Percentiles rank a stretch among this genome's conserved stretches.
Evolutionary conservation across 495 filamentous ascomycete species (phyloP).

Genomic region (Daldinia caldariorum): DNA sequence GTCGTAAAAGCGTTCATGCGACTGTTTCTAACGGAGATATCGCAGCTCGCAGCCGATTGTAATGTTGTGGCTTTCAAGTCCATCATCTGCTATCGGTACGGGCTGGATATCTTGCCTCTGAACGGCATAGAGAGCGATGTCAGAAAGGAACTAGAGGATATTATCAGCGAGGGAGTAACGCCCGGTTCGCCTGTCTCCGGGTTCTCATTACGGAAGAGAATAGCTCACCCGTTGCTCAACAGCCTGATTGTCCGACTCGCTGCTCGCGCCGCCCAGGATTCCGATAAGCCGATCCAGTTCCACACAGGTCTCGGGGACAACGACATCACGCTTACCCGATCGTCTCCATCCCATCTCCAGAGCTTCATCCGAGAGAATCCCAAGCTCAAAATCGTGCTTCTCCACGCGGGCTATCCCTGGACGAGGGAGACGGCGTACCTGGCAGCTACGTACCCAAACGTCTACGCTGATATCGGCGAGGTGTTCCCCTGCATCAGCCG

Average conservation of each 20-base stretch:
- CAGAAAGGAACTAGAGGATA: constrained; percentile 40
- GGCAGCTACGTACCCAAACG: constrained; percentile 80
- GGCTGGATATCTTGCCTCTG: constrained; percentile 64
- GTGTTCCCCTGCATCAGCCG: constrained; percentile 85
- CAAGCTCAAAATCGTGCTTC: constrained; percentile 76
- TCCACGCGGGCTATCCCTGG: constrained; percentile 88
- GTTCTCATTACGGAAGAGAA: constrained; percentile 48
- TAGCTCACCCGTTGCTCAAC: constrained; percentile 71
- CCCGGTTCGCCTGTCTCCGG: constrained; percentile 46
- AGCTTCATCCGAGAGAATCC: constrained; percentile 74
- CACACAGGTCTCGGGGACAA: constrained; percentile 89
- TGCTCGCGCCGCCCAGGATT: constrained; percentile 52
- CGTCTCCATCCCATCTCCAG: constrained; percentile 83
- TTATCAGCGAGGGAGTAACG: constrained; percentile 42
- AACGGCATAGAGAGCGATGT: constrained; percentile 32
- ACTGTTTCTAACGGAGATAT: constrained; percentile 50
- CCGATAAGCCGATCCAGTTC: constrained; percentile 82
- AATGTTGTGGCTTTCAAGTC: constrained; percentile 87
- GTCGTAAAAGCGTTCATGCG: no score
- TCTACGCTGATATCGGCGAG: constrained; percentile 86
- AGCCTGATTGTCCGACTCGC: constrained; percentile 70
- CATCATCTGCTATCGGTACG: constrained; percentile 84
- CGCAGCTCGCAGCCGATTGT: constrained; percentile 65
- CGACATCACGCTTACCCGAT: constrained; percentile 73
- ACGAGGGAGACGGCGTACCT: constrained; percentile 85